Evolutionary conservation across 305 asterid species (phyloP), one percentile per base, ranked within the genome.

Genomic region (Nicotiana rustica): DNA sequence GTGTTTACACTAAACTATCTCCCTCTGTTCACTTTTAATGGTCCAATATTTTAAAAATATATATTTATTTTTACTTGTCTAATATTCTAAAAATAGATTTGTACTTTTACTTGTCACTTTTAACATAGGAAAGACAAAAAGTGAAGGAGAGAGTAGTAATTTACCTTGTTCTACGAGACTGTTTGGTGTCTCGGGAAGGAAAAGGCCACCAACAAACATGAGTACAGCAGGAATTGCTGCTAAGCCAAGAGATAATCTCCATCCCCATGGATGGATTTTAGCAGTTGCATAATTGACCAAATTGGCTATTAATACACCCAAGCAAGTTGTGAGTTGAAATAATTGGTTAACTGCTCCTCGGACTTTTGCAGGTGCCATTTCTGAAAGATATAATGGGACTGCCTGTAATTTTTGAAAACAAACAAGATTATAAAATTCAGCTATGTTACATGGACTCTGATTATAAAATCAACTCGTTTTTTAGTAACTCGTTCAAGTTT

Each of bases 161-260:
- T 7, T 19, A 73, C 79, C 79, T 73, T 90, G 94, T 79, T 94
- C 98, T 0, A 94, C 98, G 3, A 94, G 94, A 66, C 96, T 92
- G 67, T 94, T 94, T 56, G 98, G 98, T 4, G 98, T 94, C 85
- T 94, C 96, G 0, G 98, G 98, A 9, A 91, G 91, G 82, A 91
- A 90, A 77, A 91, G 67, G 3, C 97, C 98, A 5, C 98, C 97
- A 0, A 92, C 19, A 82, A 94, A 94, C 97, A 92, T 94, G 0
- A 90, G 10, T 1, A 88, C 66, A 9, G 98, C 98, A 6, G 98
- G 98, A 59, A 91, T 90, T 17, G 91, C 88, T 57, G 98, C 98
- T 52, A 91, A 69, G 13, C 98, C 98, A 5, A 94, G 95, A 14
- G 95, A 90, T 49, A 91, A 78, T 83, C 97, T 85, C 98, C 98